phyloP scores from a whole-genome alignment of 2,329 filamentous ascomycete genomes.

The Apiospora arundinis region DNA sequence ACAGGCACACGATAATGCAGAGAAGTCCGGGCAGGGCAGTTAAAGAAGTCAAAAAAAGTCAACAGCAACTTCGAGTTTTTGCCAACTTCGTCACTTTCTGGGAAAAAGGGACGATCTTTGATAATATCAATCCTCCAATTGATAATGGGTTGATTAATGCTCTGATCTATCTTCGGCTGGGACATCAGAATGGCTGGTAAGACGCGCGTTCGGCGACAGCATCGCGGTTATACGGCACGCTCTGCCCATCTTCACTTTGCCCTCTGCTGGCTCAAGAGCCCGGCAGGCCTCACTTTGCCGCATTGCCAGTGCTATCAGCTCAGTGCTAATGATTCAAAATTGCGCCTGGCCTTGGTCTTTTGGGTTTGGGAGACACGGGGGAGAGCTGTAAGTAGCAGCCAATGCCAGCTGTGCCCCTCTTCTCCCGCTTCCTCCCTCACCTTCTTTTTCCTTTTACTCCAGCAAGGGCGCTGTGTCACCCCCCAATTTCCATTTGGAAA shows the following conservation, averaged over 20 bases:
- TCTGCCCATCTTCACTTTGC: background rate
- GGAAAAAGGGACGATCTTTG: background rate
- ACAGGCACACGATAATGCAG: too few relatives aligned
- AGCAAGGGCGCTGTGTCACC: background rate
- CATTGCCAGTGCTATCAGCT: background rate
- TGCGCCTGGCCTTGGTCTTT: background rate
- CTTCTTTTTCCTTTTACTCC: background rate
- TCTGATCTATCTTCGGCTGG: background rate
- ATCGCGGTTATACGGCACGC: constrained; percentile 16
- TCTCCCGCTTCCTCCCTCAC: background rate
- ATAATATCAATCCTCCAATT: background rate
- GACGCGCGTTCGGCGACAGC: constrained; percentile 14
- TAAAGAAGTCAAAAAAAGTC: background rate
- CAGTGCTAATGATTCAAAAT: background rate
- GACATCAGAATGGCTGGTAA: background rate
- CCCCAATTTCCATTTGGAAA: background rate
- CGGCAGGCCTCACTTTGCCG: background rate
- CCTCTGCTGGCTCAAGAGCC: background rate
- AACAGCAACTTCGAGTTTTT: background rate
- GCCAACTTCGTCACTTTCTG: background rate
- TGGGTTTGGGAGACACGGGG: too few relatives aligned
- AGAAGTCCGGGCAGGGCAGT: background rate
- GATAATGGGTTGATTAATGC: constrained; percentile 2
- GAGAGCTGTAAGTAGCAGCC: too few relatives aligned
- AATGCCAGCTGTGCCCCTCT: background rate